Percentiles rank a stretch among this genome's conserved stretches.
phyloP scores from a whole-genome alignment of 257 asterid species.

The Craterostigma plantagineum region DNA sequence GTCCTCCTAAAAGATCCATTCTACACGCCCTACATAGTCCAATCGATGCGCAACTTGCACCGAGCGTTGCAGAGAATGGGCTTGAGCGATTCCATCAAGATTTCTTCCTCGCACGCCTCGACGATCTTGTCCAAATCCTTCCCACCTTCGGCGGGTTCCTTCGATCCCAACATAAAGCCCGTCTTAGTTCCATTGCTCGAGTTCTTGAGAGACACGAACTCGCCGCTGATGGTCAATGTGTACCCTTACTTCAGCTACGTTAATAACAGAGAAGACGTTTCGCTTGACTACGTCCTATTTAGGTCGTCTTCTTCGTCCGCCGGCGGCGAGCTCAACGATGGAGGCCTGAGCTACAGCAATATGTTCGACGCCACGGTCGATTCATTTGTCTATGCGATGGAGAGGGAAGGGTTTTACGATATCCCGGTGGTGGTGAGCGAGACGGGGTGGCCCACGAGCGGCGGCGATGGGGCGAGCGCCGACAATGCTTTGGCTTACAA shows the following conservation, averaged over 20 bases:
- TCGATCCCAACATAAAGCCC: slow-evolving; percentile 16
- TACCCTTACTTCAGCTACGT: slow-evolving; percentile 48
- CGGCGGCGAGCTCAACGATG: no score
- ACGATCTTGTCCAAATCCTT: slow-evolving; percentile 28
- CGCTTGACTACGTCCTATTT: slow-evolving; percentile 37
- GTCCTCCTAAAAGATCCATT: slow-evolving; percentile 30
- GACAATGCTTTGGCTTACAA: slow-evolving; percentile 50
- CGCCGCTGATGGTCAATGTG: slow-evolving; percentile 48
- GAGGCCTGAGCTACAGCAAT: slow-evolving; percentile 28
- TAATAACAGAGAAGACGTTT: slow-evolving; percentile 13
- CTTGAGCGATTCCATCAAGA: slow-evolving; percentile 18
- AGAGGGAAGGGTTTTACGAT: slow-evolving; percentile 43
- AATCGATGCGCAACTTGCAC: slow-evolving; percentile 34
- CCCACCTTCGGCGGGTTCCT: slow-evolving; percentile 44
- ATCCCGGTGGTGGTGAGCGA: slow-evolving; percentile 59
- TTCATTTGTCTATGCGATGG: slow-evolving; percentile 54
- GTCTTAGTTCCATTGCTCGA: slow-evolving; percentile 22
- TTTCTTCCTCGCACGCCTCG: slow-evolving; percentile 46
- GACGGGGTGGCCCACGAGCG: slow-evolving; percentile 67
- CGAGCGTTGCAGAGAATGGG: slow-evolving; percentile 32
- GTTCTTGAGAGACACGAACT: slow-evolving; percentile 21
- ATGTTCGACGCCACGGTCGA: slow-evolving; percentile 53
- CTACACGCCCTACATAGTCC: slow-evolving; percentile 28
- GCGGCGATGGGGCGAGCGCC: slow-evolving; percentile 27
- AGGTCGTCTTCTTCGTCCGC: slow-evolving; percentile 19